Evolutionary conservation across 805 yeast genomes (phyloP), one percentile per base, ranked within the genome.

Genomic region (Wickerhamiella nectarea): DNA sequence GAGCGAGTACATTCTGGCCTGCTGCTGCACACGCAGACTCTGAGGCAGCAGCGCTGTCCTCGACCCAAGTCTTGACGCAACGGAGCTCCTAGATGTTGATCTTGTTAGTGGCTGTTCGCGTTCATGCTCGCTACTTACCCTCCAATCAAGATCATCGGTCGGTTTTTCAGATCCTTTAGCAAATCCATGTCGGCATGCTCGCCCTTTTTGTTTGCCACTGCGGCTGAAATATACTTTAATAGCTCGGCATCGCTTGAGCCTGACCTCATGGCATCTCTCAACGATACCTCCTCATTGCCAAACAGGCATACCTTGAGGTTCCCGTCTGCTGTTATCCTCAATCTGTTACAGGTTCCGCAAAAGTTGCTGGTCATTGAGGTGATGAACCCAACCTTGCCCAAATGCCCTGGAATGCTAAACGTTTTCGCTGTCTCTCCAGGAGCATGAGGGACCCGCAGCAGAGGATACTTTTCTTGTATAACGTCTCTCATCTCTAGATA

Each of bases 71-170:
- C n/a, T n/a, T n/a, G n/a, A n/a, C n/a, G n/a, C n/a, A n/a, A n/a
- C n/a, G n/a, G n/a, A 21, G 8, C 8, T 21, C 24, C 8, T 8
- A 21, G 24, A 8, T 5, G 24, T 8, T 8, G 24, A 21, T 17
- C 20, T 34, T 19, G 36, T 34, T 19, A 19, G 36, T 19, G 22
- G 20, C 10, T 7, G 20, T 34, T 19, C 22, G 10, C 20, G 36
- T 15, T 31, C 14, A 9, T 14, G 14, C 17, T 12, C 36, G 20
- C 24, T 41, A 50, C 54, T 53, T 50, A 72, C 58, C 77, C 77
- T 49, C 77, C 77, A 45, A 72, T 72, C 48, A 72, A 53, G 34
- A 72, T 70, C 77, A 72, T 72, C 7, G 77, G 76, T 44, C 77
- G 54, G 53, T 72, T 72, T 34, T 71, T 67, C 59, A 64, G 52